Evolutionary conservation across 345 rosid species (phyloP).

Genomic region (Arabis hirsuta): DNA sequence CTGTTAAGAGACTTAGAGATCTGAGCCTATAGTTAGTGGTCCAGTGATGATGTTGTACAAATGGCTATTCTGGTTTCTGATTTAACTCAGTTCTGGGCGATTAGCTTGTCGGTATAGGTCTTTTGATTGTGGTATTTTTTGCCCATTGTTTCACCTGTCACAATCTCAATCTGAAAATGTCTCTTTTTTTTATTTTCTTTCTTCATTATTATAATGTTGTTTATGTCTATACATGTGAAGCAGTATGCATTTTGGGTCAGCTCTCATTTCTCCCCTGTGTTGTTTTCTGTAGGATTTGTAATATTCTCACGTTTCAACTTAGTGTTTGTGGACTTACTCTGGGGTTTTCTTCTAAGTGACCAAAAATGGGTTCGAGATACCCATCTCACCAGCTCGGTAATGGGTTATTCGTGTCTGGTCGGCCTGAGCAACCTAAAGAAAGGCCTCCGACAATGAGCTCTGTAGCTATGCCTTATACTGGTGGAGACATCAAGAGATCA

Average conservation of each 20-base stretch:
- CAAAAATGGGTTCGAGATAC: conserved; percentile 93
- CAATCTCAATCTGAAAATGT: conserved; percentile 10
- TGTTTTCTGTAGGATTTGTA: conserved; percentile 32
- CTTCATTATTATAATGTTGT: conserved; percentile 23
- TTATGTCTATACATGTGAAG: conserved; percentile 37
- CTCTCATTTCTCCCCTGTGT: conserved; percentile 18
- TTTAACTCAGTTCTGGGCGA: conserved; percentile 3
- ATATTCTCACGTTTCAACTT: not conserved
- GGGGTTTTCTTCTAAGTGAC: conserved; percentile 34
- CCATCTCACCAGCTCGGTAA: conserved; percentile 97
- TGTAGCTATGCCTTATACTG: conserved; percentile 95
- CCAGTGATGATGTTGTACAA: not conserved
- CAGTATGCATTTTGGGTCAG: conserved; percentile 21
- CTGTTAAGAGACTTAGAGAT: conserved; percentile 25
- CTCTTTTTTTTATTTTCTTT: not conserved
- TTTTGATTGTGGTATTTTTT: conserved; percentile 10
- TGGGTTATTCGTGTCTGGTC: conserved; percentile 95
- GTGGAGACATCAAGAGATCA: conserved; percentile 96
- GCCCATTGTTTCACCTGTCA: conserved; percentile 37
- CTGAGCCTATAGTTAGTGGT: conserved; percentile 35
- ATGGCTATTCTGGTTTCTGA: conserved; percentile 15
- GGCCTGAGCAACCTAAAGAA: conserved; percentile 97
- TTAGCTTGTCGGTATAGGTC: conserved; percentile 28
- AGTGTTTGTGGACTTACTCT: conserved; percentile 25
- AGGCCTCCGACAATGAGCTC: conserved; percentile 91